Evolutionary conservation across 2,329 filamentous ascomycete species (phyloP), one percentile per base, ranked within the genome.

Genomic region (Chalara sp.): DNA sequence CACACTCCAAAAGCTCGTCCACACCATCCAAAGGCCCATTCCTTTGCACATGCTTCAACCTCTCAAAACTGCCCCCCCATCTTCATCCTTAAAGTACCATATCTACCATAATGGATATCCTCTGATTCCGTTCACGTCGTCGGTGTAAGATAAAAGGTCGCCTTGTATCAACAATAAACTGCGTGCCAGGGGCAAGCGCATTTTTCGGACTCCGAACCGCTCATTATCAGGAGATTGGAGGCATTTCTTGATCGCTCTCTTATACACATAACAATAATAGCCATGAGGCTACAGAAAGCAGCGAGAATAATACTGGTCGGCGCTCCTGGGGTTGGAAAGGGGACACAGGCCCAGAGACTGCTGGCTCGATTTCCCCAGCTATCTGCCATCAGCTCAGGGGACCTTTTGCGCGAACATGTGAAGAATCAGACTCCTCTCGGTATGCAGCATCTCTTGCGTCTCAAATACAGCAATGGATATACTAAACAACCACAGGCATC

Each of bases 231-330:
- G 21, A 21, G 21, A 21, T 21, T 21, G 21, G 21, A 21, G 21
- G 21, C 21, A 21, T 21, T 21, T 21, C 21, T 21, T 21, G 21
- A 21, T 21, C 21, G 21, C 3, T 21, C 21, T 21, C 21, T 21
- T 21, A 21, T 21, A 21, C 21, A 21, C 28, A 45, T 4, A 33
- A 29, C 7, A 48, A 43, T 35, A 28, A 35, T 39, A 41, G 52
- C 64, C 68, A 84, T 84, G 81, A 76, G 81, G 72, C 80, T 95
- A 64, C 79, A 78, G 58, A 84, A 79, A 71, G 92, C 93, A 52
- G 93, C 93, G 49, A 87, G 93, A 56, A 85, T 97, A 57, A 97
- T 99, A 65, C 82, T 99, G 59, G 82, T 99, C 62, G 93, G 93
- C 61, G 91, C 92, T 48, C 93, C 93, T n/a, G 64, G 64, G 32